phyloP scores from a whole-genome alignment of 2,329 filamentous ascomycete species.

The Talaromyces funiculosus region DNA sequence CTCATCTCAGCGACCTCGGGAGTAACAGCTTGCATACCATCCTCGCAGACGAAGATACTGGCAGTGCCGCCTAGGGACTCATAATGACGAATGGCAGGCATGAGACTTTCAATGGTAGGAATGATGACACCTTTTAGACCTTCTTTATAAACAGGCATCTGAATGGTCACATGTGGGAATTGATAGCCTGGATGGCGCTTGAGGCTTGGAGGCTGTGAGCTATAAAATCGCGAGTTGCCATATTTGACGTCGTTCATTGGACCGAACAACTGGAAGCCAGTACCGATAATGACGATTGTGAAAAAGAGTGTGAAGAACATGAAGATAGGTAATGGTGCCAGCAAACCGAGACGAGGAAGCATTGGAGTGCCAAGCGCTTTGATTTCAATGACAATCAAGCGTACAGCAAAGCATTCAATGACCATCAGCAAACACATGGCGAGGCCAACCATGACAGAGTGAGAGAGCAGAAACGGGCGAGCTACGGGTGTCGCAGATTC shows the following conservation, averaged over 20 bases:
- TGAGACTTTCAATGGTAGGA: conserved; percentile 52
- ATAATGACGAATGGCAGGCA: conserved; percentile 55
- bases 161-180: conserved; percentile 57
- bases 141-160: conserved; percentile 86
- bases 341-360: conserved; percentile 11
- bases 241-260: conserved; percentile 13
- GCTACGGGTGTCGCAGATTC: conserved; percentile 7
- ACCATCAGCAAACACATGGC: conserved; percentile 14
- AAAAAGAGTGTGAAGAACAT: conserved; percentile 14
- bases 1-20: conserved; percentile 41
- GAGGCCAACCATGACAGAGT: conserved; percentile 13
- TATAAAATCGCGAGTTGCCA: conserved; percentile 12
- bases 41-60: conserved; percentile 36
- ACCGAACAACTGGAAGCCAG: conserved; percentile 10
- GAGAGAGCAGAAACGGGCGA: conserved; percentile 11
- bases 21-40: conserved; percentile 34
- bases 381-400: conserved; percentile 12
- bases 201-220: conserved; percentile 10
- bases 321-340: conserved; percentile 11
- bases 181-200: conserved; percentile 11
- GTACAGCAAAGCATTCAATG: conserved; percentile 13
- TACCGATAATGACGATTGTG: conserved; percentile 12
- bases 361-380: conserved; percentile 10
- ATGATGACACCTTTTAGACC: conserved; percentile 65
- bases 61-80: conserved; percentile 46